phyloP scores from a whole-genome alignment of 1,284 basidiomycete genomes.

The Porodaedalea pini region DNA sequence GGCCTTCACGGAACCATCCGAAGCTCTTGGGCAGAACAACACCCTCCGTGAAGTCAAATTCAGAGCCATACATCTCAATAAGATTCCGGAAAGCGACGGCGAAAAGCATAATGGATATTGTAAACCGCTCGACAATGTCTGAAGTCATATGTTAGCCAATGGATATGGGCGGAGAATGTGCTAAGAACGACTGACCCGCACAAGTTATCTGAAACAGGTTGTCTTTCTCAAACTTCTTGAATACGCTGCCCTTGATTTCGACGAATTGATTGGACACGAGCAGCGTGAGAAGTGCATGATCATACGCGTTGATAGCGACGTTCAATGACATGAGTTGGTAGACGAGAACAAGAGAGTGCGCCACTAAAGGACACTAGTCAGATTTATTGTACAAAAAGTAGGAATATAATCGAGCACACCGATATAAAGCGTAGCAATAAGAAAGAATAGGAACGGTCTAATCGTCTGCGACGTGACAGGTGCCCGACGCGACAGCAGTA shows the following conservation, averaged over 20 bases:
- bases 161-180: not conserved
- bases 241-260: conserved; percentile 98
- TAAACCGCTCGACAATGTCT: conserved; percentile 99
- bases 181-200: conserved; percentile 57
- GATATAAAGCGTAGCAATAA: conserved; percentile 80
- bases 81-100: conserved; percentile 94
- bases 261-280: conserved; percentile 98
- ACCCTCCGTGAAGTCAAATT: conserved; percentile 71
- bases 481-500: conserved; percentile 62
- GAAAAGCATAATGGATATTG: conserved; percentile 85
- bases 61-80: conserved; percentile 89
- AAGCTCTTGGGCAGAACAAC: conserved; percentile 82
- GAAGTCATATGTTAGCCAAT: conserved; percentile 10
- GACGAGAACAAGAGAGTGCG: conserved; percentile 92
- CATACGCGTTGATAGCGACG: conserved; percentile 98
- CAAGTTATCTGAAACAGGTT: conserved; percentile 99
- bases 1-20: conserved; percentile 71
- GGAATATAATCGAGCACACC: conserved; percentile 46
- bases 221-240: conserved; percentile 99
- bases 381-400: not conserved
- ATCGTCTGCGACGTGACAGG: conserved; percentile 61
- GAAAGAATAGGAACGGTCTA: conserved; percentile 83
- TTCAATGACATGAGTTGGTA: conserved; percentile 96
- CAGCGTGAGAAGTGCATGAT: conserved; percentile 91
- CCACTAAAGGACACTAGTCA: conserved; percentile 45